Percentiles rank a stretch among this genome's conserved stretches.
Conservation (phyloP, 2,329 filamentous ascomycete genomes). For the Pseudogymnoascus sp. region DNA sequence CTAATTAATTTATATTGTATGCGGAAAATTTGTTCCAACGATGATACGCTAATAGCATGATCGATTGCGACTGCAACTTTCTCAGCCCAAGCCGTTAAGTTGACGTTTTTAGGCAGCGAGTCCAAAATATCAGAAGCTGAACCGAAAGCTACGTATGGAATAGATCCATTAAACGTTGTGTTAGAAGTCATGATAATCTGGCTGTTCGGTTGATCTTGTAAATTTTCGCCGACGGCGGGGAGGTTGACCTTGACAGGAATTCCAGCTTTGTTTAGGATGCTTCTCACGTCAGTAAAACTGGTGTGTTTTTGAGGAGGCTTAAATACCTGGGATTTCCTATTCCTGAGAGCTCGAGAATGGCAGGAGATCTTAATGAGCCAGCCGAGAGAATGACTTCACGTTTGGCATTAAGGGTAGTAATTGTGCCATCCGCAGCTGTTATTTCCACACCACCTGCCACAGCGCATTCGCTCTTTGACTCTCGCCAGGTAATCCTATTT, state of each 20-base stretch:
- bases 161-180: constrained; percentile 19
- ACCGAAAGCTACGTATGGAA: constrained; percentile 14
- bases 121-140: constrained; percentile 19
- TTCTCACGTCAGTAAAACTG: too few relatives aligned
- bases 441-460: too few relatives aligned
- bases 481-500: too few relatives aligned
- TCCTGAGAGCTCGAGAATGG: constrained; percentile 31
- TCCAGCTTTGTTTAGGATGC: background rate
- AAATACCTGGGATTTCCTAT: constrained; percentile 21
- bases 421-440: too few relatives aligned
- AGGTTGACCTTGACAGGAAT: constrained; percentile 16
- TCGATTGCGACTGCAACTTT: too few relatives aligned
- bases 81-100: too few relatives aligned
- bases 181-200: constrained; percentile 15
- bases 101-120: background rate
- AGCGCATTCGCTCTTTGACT: too few relatives aligned
- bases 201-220: constrained; percentile 14
- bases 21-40: too few relatives aligned
- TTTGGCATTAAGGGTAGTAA: constrained; percentile 13
- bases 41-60: too few relatives aligned
- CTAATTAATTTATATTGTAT: too few relatives aligned
- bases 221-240: constrained; percentile 17
- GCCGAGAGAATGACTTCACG: constrained; percentile 27
- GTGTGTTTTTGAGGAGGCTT: background rate
- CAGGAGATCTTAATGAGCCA: constrained; percentile 23